Evolutionary conservation across 2,329 filamentous ascomycete genomes (phyloP), one percentile per base, ranked within the genome.

Genomic region (Ascocoryne sarcoides): DNA sequence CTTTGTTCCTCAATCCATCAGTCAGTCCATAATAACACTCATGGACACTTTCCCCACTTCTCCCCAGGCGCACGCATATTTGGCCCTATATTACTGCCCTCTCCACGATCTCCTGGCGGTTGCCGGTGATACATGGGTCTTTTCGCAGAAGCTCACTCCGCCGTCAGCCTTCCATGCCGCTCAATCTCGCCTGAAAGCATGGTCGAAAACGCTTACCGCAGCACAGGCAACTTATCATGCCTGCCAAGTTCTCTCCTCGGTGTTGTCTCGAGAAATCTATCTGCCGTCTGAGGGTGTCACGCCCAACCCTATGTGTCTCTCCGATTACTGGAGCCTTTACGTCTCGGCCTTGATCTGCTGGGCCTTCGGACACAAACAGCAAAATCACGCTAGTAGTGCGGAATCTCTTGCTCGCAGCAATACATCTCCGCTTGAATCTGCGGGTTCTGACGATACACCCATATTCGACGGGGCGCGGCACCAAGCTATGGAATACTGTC

Each of bases 341-440:
- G 68, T 72, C 5, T 76, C 72, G 46, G 63, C 71, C 5, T 63
- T 79, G 36, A 71, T 79, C 47, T 76, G 70, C 60, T 79, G 75
- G 75, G 72, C 73, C 1, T 73, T 70, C 47, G 65, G 67, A 2
- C 62, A 71, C 42, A 56, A 56, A 12, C 49, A 49, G 30, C 51
- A 51, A 21, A 44, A 20, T 8, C 16, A 34, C 3, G 36, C 29
- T 32, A 33, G 26, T 20, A 8, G 18, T 20, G 12, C 55, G 48
- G 43, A 16, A 9, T 18, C 45, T 43, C 36, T 43, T 9, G 42
- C 43, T 8, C 36, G 45, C 9, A 45, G 33, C 18, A 43, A 36
- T 23, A 45, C 47, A 8, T 46, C 40, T 9, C 38, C 44, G 10
- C 40, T 40, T 23, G 23, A 35, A 19, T 18, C 21, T 14, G 35